Conservation (phyloP, 2,329 filamentous ascomycete genomes). For the Aspergillus flavus region DNA sequence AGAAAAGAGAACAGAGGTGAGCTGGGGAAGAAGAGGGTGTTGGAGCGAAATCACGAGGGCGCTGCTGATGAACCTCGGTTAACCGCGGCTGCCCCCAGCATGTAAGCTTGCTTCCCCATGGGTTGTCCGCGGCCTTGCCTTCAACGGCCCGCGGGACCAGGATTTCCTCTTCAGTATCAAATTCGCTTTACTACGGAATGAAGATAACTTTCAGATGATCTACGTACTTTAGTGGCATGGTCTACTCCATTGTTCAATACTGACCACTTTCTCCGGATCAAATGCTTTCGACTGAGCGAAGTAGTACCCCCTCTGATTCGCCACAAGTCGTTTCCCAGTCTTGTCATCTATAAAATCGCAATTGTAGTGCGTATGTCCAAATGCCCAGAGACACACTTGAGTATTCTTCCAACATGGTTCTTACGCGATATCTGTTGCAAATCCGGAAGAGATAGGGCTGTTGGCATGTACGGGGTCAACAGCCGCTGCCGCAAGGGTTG, state of each 20-base stretch:
- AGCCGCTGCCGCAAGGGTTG: constrained; percentile 28
- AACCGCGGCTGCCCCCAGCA: constrained; percentile 13
- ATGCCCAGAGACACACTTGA: constrained; percentile 49
- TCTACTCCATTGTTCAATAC: constrained; percentile 12
- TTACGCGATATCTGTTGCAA: constrained; percentile 45
- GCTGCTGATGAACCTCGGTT: constrained; percentile 21
- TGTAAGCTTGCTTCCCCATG: not conserved
- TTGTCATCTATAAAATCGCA: constrained; percentile 40
- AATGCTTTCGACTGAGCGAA: constrained; percentile 42
- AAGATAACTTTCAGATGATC: not conserved
- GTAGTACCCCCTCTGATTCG: constrained; percentile 48
- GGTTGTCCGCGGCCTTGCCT: not conserved
- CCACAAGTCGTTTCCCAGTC: constrained; percentile 38
- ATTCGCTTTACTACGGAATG: not conserved
- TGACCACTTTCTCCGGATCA: constrained; percentile 32
- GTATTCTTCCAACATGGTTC: constrained; percentile 44
- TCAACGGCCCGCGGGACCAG: not conserved
- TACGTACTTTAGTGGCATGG: not conserved
- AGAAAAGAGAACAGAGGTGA: constrained; percentile 12
- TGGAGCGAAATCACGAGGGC: constrained; percentile 12
- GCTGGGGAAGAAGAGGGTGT: not conserved
- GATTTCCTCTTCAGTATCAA: not conserved
- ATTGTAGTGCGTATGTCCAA: constrained; percentile 54
- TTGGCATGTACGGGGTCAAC: constrained; percentile 35
- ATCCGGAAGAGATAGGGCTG: constrained; percentile 40